Evolutionary conservation across 2,329 filamentous ascomycete species (phyloP), one percentile per base, ranked within the genome.

Genomic region (Periconia sp.): DNA sequence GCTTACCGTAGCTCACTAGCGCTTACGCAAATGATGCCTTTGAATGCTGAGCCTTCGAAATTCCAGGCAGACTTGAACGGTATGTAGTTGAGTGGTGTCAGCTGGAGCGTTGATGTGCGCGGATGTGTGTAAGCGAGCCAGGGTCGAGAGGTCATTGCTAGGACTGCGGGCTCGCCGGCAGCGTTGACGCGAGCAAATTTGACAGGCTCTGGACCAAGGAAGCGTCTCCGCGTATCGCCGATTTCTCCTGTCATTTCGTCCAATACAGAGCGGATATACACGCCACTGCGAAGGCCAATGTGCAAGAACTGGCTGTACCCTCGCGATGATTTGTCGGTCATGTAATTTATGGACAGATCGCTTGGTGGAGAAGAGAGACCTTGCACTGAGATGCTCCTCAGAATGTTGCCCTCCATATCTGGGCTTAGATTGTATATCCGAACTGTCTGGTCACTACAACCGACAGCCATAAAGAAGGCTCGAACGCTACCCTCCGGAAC

Each of bases 201-300:
- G 30, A 95, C 92, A 19, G 89, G 84, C 57, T 94, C 94, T 0
- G 92, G 88, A 0, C 95, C 95, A 7, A 99, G 78, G 72, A 99
- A 99, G 43, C 95, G 91, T 48, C 94, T 94, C 32, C 94, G 82
- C 0, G 92, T 97, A 65, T 99, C 92, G 1, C 92, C 95, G 24
- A 99, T 79, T 66, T 99, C 94, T 45, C 95, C 95, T 3, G 92
- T 97, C 28, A 96, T 83, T 65, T 97, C 95, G 60, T 99, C 94
- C 12, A 99, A 77, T 5, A 96, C 89, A 0, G 94, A 97, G 31
- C 95, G 85, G 17, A 99, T 83, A 66, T 99, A 99, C 9, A 99
- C 91, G 42, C 95, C 94, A 21, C 92, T 97, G 65, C 94, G 87
- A 2, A 99, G 81, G 41, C 94, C 95, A 48, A 99, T 97, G 61